Conservation (phyloP, 495 filamentous ascomycete species). For the Annulohypoxylon moriforme region DNA sequence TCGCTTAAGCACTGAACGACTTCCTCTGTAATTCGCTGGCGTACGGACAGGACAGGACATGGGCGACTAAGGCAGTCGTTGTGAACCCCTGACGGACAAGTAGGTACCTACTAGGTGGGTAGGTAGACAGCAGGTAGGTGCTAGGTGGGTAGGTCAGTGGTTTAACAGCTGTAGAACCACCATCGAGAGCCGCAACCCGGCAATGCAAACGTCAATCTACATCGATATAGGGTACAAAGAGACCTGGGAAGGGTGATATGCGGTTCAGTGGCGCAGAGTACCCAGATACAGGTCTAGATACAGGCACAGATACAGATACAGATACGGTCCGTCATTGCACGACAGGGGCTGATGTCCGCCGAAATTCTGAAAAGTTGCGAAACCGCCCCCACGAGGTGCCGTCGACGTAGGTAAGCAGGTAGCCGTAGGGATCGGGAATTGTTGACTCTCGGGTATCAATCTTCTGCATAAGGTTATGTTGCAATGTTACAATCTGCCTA, state of each 20-base stretch:
- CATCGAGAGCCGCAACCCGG: constrained; percentile 28
- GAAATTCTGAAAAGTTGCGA: constrained; percentile 35
- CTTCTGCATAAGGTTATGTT: constrained; percentile 46
- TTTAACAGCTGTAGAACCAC: constrained; percentile 9
- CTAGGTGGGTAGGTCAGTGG: neutral
- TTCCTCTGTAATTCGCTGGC: neutral
- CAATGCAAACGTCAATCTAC: constrained; percentile 12
- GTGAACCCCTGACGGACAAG: neutral
- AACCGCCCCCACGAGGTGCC: constrained; percentile 45
- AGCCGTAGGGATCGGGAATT: constrained; percentile 45
- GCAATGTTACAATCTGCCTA: constrained; percentile 21
- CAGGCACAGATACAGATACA: constrained; percentile 8
- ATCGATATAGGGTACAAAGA: constrained; percentile 13
- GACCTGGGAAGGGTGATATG: constrained; percentile 2
- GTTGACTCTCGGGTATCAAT: constrained; percentile 45
- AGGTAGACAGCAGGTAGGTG: neutral
- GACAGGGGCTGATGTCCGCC: constrained; percentile 34
- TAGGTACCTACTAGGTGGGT: neutral
- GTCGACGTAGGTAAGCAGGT: constrained; percentile 39
- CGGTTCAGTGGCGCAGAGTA: constrained; percentile 25
- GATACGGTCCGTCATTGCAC: constrained; percentile 23
- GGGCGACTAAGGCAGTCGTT: neutral
- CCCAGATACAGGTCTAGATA: constrained; percentile 13
- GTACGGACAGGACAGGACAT: neutral
- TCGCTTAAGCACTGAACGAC: neutral